phyloP scores from a whole-genome alignment of 441 rosid genomes.

The Jatropha podagrica region DNA sequence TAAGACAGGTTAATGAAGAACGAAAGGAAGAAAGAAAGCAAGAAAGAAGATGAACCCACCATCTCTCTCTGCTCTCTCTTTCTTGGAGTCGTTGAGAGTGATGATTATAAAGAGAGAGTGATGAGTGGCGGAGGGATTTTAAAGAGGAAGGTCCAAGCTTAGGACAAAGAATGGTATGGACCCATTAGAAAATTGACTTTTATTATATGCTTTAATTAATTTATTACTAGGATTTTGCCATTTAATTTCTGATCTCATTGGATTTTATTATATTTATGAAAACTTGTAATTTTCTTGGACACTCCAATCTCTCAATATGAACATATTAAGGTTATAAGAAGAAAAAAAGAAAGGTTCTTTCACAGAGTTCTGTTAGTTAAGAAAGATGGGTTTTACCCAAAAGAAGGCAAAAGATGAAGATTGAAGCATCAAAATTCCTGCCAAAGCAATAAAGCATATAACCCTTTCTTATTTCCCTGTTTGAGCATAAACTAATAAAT shows the following conservation, averaged over 20 bases:
- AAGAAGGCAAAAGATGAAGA: neutral
- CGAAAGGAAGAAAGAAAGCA: neutral
- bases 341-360: neutral
- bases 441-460: neutral
- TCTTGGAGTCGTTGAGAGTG: constrained; percentile 6
- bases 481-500: neutral
- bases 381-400: neutral
- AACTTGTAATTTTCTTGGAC: too few species aligned
- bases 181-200: constrained; percentile 3
- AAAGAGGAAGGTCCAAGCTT: constrained; percentile 28
- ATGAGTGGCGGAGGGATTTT: constrained; percentile 37
- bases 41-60: constrained; percentile 51
- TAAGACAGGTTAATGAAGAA: neutral
- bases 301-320: neutral
- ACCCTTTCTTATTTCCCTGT: neutral
- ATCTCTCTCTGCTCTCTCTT: constrained; percentile 28
- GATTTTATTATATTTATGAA: too few species aligned
- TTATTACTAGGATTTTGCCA: neutral
- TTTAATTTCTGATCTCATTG: too few species aligned
- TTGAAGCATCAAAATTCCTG: constrained; percentile 10
- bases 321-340: neutral
- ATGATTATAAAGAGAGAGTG: constrained; percentile 33
- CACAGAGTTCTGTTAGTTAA: too few species aligned
- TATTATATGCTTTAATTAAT: neutral
- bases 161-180: neutral